phyloP scores from a whole-genome alignment of 805 yeast genomes.

The Candida tallmaniae region DNA sequence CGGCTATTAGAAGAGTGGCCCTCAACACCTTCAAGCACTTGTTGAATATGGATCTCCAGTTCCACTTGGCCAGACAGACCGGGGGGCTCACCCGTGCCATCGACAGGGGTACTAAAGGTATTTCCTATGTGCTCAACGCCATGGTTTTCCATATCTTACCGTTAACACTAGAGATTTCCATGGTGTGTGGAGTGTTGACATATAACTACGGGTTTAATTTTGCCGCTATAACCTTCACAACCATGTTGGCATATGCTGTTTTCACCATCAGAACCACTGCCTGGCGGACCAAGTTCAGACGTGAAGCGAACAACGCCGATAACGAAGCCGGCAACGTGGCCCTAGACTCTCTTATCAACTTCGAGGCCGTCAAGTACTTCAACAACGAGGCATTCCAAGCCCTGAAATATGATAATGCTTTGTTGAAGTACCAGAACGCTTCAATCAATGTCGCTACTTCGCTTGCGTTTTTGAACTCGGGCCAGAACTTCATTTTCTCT shows the following conservation, averaged over 20 bases:
- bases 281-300: conserved; percentile 91
- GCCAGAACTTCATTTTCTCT: conserved; percentile 78
- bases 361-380: conserved; percentile 91
- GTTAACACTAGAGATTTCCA: conserved; percentile 82
- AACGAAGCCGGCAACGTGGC: conserved; percentile 95
- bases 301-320: conserved; percentile 86
- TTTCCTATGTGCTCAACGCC: conserved; percentile 85
- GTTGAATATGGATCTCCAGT: conserved; percentile 77
- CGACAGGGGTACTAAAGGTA: conserved; percentile 97
- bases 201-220: conserved; percentile 86
- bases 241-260: conserved; percentile 83
- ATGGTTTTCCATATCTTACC: conserved; percentile 98
- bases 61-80: conserved; percentile 88
- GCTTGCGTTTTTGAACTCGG: conserved; percentile 70
- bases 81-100: conserved; percentile 96
- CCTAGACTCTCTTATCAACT: conserved; percentile 87
- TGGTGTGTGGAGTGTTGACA: conserved; percentile 90
- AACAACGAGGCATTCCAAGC: conserved; percentile 84
- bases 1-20: conserved; percentile 88
- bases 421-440: conserved; percentile 68
- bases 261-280: conserved; percentile 92
- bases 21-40: conserved; percentile 81
- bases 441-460: conserved; percentile 82
- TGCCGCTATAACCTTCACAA: conserved; percentile 82
- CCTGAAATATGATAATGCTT: conserved; percentile 69